Conservation (phyloP, 1,139 yeast species). For the Torulaspora globosa region DNA sequence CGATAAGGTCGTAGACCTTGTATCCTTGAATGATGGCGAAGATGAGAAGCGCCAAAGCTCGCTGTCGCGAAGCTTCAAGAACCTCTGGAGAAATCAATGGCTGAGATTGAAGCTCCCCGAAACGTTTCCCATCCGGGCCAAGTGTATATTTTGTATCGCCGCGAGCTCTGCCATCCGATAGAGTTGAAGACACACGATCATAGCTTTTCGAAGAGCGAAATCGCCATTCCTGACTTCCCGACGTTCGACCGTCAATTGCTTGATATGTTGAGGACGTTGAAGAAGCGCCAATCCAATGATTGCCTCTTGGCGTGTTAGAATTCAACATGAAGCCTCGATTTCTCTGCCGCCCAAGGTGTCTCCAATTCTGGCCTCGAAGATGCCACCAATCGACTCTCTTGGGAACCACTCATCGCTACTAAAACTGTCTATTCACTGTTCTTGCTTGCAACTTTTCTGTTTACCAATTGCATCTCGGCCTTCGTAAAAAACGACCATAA, state of each 20-base stretch:
- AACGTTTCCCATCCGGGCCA: slow-evolving; percentile 3
- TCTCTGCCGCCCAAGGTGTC: slow-evolving; percentile 11
- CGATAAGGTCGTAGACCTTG: slow-evolving; percentile 68
- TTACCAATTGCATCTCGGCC: slow-evolving; percentile 4
- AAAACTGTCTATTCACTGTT: not conserved
- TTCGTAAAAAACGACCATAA: not conserved
- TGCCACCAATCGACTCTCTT: not conserved
- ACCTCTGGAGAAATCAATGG: slow-evolving; percentile 53
- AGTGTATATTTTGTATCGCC: not conserved
- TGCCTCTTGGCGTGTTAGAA: slow-evolving; percentile 31
- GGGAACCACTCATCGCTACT: not conserved
- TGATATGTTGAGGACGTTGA: slow-evolving; percentile 14
- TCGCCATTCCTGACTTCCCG: slow-evolving; percentile 11
- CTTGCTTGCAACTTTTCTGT: slow-evolving; percentile 5
- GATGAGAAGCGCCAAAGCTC: slow-evolving; percentile 60
- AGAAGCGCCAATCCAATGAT: slow-evolving; percentile 30
- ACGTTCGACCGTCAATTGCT: slow-evolving; percentile 6
- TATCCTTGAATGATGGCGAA: slow-evolving; percentile 73
- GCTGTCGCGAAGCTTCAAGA: slow-evolving; percentile 78
- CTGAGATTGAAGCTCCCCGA: slow-evolving; percentile 2
- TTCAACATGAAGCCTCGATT: slow-evolving; percentile 24
- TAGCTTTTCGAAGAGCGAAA: slow-evolving; percentile 8
- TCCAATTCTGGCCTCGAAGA: not conserved
- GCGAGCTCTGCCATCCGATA: not conserved
- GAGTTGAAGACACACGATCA: not conserved